A percentile compares a stretch with the other conserved stretches of the same genome.
phyloP scores from a whole-genome alignment of 2,329 filamentous ascomycete genomes.

The Uncinocarpus reesii region DNA sequence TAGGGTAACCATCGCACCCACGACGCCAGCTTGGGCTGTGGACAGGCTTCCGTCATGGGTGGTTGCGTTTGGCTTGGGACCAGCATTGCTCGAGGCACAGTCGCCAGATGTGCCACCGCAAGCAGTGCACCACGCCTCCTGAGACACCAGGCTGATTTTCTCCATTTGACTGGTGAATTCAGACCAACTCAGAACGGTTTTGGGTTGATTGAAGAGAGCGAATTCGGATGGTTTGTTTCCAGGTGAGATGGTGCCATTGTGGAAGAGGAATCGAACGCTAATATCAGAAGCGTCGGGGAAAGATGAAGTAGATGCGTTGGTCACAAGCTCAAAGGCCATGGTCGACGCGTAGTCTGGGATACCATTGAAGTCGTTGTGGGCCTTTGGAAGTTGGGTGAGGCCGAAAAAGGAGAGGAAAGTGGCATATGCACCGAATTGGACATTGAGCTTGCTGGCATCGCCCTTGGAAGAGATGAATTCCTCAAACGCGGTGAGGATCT shows the following conservation, averaged over 20 bases:
- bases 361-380: constrained; percentile 56
- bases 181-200: constrained; percentile 53
- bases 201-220: constrained; percentile 50
- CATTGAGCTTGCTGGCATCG: constrained; percentile 32
- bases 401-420: constrained; percentile 54
- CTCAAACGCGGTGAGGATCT: constrained; percentile 43
- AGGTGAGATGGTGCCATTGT: constrained; percentile 47
- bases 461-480: constrained; percentile 31
- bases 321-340: constrained; percentile 67
- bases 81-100: constrained; percentile 43
- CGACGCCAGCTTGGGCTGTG: constrained; percentile 66
- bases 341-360: constrained; percentile 75
- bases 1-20: constrained; percentile 60
- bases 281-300: constrained; percentile 43
- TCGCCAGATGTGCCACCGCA: constrained; percentile 60
- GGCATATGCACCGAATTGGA: constrained; percentile 54
- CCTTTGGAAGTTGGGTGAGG: constrained; percentile 42
- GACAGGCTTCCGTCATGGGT: constrained; percentile 45
- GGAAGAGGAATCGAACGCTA: constrained; percentile 52
- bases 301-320: constrained; percentile 32
- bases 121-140: constrained; percentile 58
- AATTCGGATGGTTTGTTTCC: constrained; percentile 41
- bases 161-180: constrained; percentile 56
- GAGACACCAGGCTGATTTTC: constrained; percentile 56
- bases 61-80: constrained; percentile 22